Evolutionary conservation across 2,329 filamentous ascomycete species (phyloP), one percentile per base, ranked within the genome.

Genomic region (Cladosporium sp.): DNA sequence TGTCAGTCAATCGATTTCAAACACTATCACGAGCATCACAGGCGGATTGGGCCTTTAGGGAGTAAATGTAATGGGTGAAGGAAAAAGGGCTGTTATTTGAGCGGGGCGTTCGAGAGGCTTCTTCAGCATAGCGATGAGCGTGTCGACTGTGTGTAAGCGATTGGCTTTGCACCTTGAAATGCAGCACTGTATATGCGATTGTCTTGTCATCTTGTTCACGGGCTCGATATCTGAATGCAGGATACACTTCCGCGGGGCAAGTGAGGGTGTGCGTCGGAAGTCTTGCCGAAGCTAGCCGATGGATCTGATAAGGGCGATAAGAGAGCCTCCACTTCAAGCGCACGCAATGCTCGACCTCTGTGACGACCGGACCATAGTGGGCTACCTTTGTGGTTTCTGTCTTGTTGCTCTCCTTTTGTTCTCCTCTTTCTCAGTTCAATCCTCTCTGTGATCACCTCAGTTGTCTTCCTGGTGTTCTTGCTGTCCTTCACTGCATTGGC

Each of bases 11-110:
- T 57, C 56, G 11, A 55, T 64, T 22, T 58, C 51, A 13, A 61
- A 64, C 17, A 64, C 62, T 8, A 61, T 66, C 17, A 57, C 56
- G 30, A 64, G 59, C 29, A 63, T 65, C 29, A 61, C 64, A 15
- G 60, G 58, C 30, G 60, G 56, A 9, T 22, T 51, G 20, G 45
- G 45, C 2, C 29, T 48, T 17, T 48, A 22, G 24, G 34, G 11
- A 20, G 34, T 29, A 19, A 5, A 18, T 9, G 17, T 38, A 9
- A 19, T 9, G 3, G 13, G 36, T 17, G 7, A 6, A 38, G 7
- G 30, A 3, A 15, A n/a, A 18, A 6, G 7, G 15, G 27, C 17
- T 17, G 24, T 29, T 7, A 15, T 47, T n/a, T 15, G 32, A 47
- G 43, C 20, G 34, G 20, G n/a, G 36, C 22, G 22, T 27, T 27